Base-by-base conservation (phyloP, 139 green algal species). In the Volvox reticuliferus region DNA sequence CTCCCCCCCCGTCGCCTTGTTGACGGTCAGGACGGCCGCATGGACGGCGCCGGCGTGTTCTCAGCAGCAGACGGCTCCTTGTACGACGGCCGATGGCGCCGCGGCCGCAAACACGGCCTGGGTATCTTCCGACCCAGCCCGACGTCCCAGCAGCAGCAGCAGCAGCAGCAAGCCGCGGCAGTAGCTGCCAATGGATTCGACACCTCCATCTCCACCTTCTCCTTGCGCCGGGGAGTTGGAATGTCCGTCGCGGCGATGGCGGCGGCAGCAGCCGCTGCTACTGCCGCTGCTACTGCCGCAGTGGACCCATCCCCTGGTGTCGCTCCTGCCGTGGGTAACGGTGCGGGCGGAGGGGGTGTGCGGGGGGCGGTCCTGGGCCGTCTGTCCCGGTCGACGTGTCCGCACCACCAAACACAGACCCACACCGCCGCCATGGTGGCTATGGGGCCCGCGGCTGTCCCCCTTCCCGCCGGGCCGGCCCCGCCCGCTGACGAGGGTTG, bases 1-100 rank as follows among this genome's bases (percentile, higher is more conserved):
- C 19, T 63, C 55, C 63, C 63, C 44, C 37, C 21, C 82, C 36
- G 0, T 37, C 26, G 14, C 17, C 33, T 28, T 36, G 21, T 21
- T 28, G 63, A 17, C 68, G 36, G 9, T 0, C 91, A 95, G 89
- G 93, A 95, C 21, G 96, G 96, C 2, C 85, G 91, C 33, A 95
- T 98, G 88, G 80, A 97, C 61, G 97, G 97, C 33, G 32, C 96
- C 1, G 97, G 97, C 16, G 65, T 97, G 21, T 98, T 98, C 91
- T 96, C 94, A 5, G 97, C 95, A 93, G 75, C 92, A 0, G 97
- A 99, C 79, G 96, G 94, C 24, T 95, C 94, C 22, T 90, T 83
- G 2, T 99, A 96, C 90, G 93, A 97, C 20, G 96, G 96, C 2
- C 94, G 93, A 35, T 99, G 97, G 97, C 83, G 65, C 33, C 50